Conservation (phyloP, 768 basidiomycete species). For the Suillus clintonianus region DNA sequence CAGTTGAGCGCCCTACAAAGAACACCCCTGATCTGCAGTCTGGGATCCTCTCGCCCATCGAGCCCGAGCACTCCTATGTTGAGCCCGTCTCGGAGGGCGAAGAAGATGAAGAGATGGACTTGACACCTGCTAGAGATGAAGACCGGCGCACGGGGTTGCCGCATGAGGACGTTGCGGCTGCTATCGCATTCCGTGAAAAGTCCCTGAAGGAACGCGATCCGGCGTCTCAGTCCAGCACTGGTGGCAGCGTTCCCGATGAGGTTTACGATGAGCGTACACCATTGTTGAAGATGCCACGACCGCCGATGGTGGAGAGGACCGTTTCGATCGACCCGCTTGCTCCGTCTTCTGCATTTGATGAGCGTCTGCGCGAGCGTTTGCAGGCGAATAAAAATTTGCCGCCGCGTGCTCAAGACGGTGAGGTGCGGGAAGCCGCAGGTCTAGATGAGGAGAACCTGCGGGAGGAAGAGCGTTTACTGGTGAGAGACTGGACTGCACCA, state of each 20-base stretch:
- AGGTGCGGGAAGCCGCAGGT: constrained; percentile 29
- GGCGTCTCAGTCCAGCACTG: constrained; percentile 4
- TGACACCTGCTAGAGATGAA: constrained; percentile 78
- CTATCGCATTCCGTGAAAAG: constrained; percentile 83
- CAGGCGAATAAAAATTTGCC: constrained; percentile 29
- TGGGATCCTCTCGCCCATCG: constrained; percentile 36
- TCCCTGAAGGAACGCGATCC: constrained; percentile 56
- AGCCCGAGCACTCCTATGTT: constrained; percentile 52
- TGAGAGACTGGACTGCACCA: constrained; percentile 75
- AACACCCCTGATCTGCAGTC: constrained; percentile 45
- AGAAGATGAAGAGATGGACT: constrained; percentile 75
- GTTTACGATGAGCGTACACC: constrained; percentile 39
- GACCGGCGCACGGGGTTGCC: constrained; percentile 77
- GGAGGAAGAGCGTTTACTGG: constrained; percentile 57
- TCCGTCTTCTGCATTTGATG: constrained; percentile 80
- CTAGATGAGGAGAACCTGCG: constrained; percentile 38
- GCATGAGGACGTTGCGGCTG: constrained; percentile 74
- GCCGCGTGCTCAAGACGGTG: constrained; percentile 21
- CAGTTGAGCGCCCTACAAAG: constrained; percentile 77
- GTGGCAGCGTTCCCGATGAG: constrained; percentile 13
- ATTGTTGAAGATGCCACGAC: constrained; percentile 31
- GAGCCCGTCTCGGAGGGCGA: constrained; percentile 97
- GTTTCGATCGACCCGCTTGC: constrained; percentile 87
- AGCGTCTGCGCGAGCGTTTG: constrained; percentile 74
- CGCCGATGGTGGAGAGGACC: constrained; percentile 30